Percentiles rank a stretch among this genome's conserved stretches.
phyloP scores from a whole-genome alignment of 2,329 filamentous ascomycete species.

The Alternaria dauci region DNA sequence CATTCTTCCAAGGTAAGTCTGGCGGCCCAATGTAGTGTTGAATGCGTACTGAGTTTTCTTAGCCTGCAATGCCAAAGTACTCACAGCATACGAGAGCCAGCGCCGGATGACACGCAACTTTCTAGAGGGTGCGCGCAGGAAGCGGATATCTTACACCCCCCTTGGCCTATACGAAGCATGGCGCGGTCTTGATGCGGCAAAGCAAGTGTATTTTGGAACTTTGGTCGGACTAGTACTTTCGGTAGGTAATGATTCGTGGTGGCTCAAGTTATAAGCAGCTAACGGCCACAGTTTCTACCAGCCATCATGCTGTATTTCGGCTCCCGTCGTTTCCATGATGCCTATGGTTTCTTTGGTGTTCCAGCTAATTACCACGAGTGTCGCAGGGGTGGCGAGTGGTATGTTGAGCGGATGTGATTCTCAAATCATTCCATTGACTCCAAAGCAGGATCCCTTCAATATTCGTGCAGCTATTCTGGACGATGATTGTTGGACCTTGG shows the following conservation, averaged over 20 bases:
- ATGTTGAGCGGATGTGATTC: constrained; percentile 18
- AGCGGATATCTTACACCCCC: constrained; percentile 41
- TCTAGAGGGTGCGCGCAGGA: constrained; percentile 46
- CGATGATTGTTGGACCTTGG: constrained; percentile 47
- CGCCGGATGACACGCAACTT: constrained; percentile 46
- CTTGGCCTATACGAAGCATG: constrained; percentile 42
- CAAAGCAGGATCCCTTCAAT: constrained; percentile 47
- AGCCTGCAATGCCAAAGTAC: constrained; percentile 49
- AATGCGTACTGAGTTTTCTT: not conserved
- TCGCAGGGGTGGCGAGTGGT: constrained; percentile 72
- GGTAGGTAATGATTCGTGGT: constrained; percentile 26
- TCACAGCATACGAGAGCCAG: constrained; percentile 49
- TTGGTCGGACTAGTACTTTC: constrained; percentile 40
- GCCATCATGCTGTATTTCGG: constrained; percentile 68
- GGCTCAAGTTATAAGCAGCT: constrained; percentile 12
- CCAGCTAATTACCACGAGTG: constrained; percentile 54
- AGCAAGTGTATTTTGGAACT: constrained; percentile 46
- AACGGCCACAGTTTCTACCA: constrained; percentile 61
- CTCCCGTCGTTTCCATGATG: constrained; percentile 69
- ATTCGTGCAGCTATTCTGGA: constrained; percentile 50
- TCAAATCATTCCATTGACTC: constrained; percentile 14
- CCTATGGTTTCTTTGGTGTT: constrained; percentile 64
- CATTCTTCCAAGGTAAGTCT: constrained; percentile 47
- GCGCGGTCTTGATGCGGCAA: constrained; percentile 42
- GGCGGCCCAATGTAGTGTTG: not conserved